Conservation (phyloP, 495 filamentous ascomycete species). For the Podospora appendiculata region DNA sequence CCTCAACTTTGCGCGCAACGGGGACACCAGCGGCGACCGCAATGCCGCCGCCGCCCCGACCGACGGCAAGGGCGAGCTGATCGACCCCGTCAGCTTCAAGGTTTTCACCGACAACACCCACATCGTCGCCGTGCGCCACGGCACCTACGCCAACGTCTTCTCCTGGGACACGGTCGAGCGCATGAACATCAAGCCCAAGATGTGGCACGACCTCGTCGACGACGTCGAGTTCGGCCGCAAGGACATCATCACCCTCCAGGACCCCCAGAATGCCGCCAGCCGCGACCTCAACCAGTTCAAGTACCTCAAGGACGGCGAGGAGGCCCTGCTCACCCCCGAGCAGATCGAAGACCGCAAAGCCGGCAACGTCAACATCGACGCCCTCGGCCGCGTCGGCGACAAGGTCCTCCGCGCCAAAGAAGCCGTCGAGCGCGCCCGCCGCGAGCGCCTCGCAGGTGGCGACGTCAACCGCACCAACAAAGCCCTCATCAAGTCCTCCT, state of each 20-base stretch:
- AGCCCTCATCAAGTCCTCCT: constrained; percentile 3
- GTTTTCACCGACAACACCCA: constrained; percentile 97
- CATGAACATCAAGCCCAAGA: constrained; percentile 95
- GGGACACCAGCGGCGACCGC: constrained; percentile 45
- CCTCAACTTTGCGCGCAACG: constrained; percentile 87
- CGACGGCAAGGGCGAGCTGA: constrained; percentile 63
- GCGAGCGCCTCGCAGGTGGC: constrained; percentile 33
- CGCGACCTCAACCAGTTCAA: constrained; percentile 86
- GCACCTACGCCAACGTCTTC: constrained; percentile 82
- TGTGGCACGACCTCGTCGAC: constrained; percentile 87
- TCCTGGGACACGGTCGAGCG: constrained; percentile 91
- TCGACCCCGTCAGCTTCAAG: constrained; percentile 96
- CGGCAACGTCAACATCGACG: constrained; percentile 66
- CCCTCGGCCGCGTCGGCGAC: constrained; percentile 67
- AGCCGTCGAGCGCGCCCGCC: constrained; percentile 76
- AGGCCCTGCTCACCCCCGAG: constrained; percentile 49
- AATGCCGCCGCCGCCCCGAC: constrained; percentile 18
- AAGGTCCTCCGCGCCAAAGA: constrained; percentile 91
- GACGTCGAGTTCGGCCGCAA: constrained; percentile 82
- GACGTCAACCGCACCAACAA: constrained; percentile 40
- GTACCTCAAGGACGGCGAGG: constrained; percentile 76
- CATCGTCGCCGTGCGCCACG: constrained; percentile 77
- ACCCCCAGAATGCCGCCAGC: constrained; percentile 83
- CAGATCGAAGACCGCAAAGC: constrained; percentile 44
- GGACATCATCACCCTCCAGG: constrained; percentile 94